These are phyloP conservation scores for Globisporangium ultimum DNA, from an alignment of 352 stramenopile genomes.

Conservation along the genomic window DNA sequence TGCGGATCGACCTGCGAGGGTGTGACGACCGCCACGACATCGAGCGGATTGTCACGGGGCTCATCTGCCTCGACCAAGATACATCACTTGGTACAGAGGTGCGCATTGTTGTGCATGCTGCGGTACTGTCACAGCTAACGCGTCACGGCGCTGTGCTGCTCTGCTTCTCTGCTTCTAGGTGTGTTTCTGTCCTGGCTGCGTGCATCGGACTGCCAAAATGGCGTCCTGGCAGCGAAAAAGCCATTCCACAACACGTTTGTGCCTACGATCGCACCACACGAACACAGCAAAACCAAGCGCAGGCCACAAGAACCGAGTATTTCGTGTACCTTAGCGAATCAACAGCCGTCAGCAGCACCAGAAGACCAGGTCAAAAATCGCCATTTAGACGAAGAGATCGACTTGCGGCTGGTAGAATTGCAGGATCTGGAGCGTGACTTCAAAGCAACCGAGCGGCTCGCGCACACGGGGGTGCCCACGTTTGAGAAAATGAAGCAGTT, in stretches of 20 bases:
- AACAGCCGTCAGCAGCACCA: conserved; percentile 10
- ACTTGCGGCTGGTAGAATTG: conserved; percentile 32
- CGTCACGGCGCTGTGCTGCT: no score
- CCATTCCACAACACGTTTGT: conserved; percentile 67
- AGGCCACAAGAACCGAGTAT: background rate
- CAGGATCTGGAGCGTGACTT: conserved; percentile 48
- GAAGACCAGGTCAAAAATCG: conserved; percentile 41
- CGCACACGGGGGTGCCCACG: conserved; percentile 51
- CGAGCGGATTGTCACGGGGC: conserved; percentile 50
- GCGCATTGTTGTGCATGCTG: background rate
- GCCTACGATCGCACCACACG: conserved; percentile 30
- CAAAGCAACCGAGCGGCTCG: conserved; percentile 51
- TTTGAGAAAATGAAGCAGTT: conserved; percentile 82
- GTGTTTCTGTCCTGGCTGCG: conserved; percentile 71
- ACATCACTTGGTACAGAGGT: conserved; percentile 44
- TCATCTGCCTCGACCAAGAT: conserved; percentile 73
- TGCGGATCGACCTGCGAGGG: conserved; percentile 56
- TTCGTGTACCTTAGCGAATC: background rate
- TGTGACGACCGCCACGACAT: conserved; percentile 60
- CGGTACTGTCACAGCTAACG: background rate
- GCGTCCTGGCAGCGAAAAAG: conserved; percentile 27
- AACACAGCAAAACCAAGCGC: background rate
- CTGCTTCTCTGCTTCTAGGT: conserved; percentile 9
- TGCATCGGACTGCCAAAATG: conserved; percentile 20
- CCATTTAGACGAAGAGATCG: conserved; percentile 58